Conservation (phyloP, 192 early-diverging fungal genomes). For the Endogone sp. region DNA sequence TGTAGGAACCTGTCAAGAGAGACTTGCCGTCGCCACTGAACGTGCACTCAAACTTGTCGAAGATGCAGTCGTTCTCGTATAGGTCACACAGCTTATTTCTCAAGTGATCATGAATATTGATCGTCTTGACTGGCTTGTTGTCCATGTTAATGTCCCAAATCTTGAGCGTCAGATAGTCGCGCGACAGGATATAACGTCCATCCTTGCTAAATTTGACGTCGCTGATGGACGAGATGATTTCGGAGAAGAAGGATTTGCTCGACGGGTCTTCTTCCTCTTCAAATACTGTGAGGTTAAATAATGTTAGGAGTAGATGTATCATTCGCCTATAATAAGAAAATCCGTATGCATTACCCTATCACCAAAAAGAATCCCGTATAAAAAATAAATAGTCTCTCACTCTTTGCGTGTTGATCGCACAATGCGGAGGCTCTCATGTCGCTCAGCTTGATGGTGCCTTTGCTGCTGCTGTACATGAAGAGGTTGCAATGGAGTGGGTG, state of each 20-base stretch:
- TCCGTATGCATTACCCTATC: too few species aligned
- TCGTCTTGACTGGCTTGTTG: conserved; percentile 85
- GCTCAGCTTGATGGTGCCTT: conserved; percentile 94
- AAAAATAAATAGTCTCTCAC: too few species aligned
- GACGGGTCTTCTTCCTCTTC: conserved; percentile 92
- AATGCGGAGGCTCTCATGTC: conserved; percentile 95
- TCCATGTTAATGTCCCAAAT: conserved; percentile 99
- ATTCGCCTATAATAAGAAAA: too few species aligned
- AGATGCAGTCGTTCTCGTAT: conserved; percentile 99
- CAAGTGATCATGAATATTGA: conserved; percentile 95
- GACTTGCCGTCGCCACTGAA: conserved; percentile 94
- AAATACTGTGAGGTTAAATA: conserved; percentile 58
- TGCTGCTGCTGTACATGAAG: conserved; percentile 98
- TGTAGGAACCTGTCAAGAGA: conserved; percentile 96
- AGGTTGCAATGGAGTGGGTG: conserved; percentile 94
- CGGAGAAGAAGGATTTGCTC: conserved; percentile 99
- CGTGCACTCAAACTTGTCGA: conserved; percentile 99
- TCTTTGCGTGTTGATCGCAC: conserved; percentile 91
- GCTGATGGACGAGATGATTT: conserved; percentile 98
- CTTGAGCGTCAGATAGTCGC: conserved; percentile 96
- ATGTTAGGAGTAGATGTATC: neutral
- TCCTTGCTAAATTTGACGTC: conserved; percentile 96
- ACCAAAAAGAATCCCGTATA: too few species aligned
- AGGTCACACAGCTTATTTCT: conserved; percentile 95
- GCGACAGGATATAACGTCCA: conserved; percentile 94